Evolutionary conservation across 2,329 filamentous ascomycete genomes (phyloP).

Genomic region (Alternaria alternata): DNA sequence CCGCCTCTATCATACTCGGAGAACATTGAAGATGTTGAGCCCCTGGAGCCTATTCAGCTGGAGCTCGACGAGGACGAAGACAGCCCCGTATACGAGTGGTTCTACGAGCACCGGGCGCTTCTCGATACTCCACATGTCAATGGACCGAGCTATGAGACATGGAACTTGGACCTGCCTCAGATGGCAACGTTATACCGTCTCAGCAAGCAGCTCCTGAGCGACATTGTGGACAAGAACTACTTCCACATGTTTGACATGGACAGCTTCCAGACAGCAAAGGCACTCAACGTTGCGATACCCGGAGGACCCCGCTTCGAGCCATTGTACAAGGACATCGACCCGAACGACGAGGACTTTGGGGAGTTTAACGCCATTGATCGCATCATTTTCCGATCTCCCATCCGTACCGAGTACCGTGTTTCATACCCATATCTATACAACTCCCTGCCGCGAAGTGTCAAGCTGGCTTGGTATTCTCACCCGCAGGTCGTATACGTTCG

Average conservation of each 20-base stretch:
- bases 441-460: conserved; percentile 91
- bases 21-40: conserved; percentile 98
- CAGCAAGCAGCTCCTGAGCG: conserved; percentile 88
- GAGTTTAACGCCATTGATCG: conserved; percentile 99
- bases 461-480: conserved; percentile 91
- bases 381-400: conserved; percentile 96
- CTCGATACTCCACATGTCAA: conserved; percentile 94
- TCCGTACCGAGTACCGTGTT: conserved; percentile 94
- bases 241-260: conserved; percentile 97
- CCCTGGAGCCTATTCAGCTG: conserved; percentile 97
- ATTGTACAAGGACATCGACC: conserved; percentile 97
- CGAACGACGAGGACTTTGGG: conserved; percentile 98
- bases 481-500: conserved; percentile 92
- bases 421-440: conserved; percentile 97
- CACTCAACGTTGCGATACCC: conserved; percentile 95
- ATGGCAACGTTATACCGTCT: conserved; percentile 96
- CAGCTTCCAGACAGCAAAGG: conserved; percentile 95
- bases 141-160: conserved; percentile 93
- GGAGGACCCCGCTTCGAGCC: conserved; percentile 97
- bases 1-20: conserved; percentile 97
- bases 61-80: conserved; percentile 96
- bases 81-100: conserved; percentile 90
- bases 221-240: conserved; percentile 95
- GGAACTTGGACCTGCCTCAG: conserved; percentile 91
- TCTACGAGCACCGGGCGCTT: conserved; percentile 93